phyloP scores from a whole-genome alignment of 176 grass and related monocot species.

The Musa acuminata region DNA sequence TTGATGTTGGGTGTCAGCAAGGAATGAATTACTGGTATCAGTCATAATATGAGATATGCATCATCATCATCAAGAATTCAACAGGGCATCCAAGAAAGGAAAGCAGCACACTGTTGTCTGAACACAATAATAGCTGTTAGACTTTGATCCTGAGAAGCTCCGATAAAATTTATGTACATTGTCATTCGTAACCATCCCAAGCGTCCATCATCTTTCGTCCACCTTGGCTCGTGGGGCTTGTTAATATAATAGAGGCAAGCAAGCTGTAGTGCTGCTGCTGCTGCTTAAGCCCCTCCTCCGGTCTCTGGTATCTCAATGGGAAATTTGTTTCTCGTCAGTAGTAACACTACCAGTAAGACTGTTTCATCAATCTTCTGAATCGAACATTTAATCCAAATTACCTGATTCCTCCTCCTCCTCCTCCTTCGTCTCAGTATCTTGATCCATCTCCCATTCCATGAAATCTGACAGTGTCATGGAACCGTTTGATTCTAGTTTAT shows the following conservation, averaged over 20 bases:
- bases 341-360: conserved; percentile 45
- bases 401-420: conserved; percentile 30
- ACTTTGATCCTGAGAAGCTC: neutral
- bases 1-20: neutral
- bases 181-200: too few species aligned
- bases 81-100: neutral
- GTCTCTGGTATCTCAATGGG: conserved; percentile 51
- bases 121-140: too few species aligned
- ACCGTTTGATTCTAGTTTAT: conserved; percentile 18
- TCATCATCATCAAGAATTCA: conserved; percentile 1
- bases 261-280: neutral
- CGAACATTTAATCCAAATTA: conserved; percentile 11
- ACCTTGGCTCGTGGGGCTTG: neutral
- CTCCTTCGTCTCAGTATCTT: conserved; percentile 27
- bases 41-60: neutral
- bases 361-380: conserved; percentile 47
- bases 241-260: neutral
- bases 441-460: conserved; percentile 59
- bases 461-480: conserved; percentile 68
- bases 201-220: neutral
- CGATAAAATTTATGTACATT: neutral
- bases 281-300: conserved; percentile 33
- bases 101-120: neutral
- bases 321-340: conserved; percentile 41
- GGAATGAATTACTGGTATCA: neutral